Evolutionary conservation across 2,329 filamentous ascomycete species (phyloP), one percentile per base, ranked within the genome.

Genomic region (Coccinonectria pachysandricola): DNA sequence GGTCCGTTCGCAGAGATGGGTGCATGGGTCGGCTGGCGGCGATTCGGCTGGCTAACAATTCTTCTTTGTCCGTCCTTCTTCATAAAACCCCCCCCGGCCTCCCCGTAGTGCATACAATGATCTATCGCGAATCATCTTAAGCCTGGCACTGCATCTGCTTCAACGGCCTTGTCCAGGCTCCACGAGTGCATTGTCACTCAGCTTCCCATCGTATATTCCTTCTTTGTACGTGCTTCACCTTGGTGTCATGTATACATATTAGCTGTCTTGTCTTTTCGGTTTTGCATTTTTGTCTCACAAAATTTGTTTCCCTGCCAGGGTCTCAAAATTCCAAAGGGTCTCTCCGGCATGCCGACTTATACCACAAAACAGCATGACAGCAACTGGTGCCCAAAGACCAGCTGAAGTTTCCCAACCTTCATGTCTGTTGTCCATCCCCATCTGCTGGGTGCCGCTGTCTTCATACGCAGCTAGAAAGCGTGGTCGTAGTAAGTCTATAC

Each of bases 341-440:
- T 12, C 30, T 32, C 36, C 40, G 41, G 41, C 32, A 48, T 46
- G 45, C 36, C 31, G 18, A 32, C 31, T 30, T 28, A 38, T 24
- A 27, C 26, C 24, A 26, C 29, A 31, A 37, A 31, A 30, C 48
- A 53, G 45, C 35, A 64, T 64, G 59, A 60, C 54, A 48, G 39
- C 45, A 39, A 48, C 57, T 46, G 54, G 50, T 50, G 54, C 52
- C 45, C 56, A 61, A 43, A 19, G 7, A 7, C 48, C 62, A 36
- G 45, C 49, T 46, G 55, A 56, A 44, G 49, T 40, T 29, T 23
- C 53, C 23, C 58, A 56, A 45, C 43, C 54, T 33, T 62, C 62
- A 35, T 69, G 64, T 61, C 54, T 68, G 33, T 53, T 56, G 37
- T 59, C 56, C 31, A 36, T 68, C 36, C 51, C 54, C 31, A 51